Conservation (phyloP, 1,284 basidiomycete species). For the Puccinia hordei region DNA sequence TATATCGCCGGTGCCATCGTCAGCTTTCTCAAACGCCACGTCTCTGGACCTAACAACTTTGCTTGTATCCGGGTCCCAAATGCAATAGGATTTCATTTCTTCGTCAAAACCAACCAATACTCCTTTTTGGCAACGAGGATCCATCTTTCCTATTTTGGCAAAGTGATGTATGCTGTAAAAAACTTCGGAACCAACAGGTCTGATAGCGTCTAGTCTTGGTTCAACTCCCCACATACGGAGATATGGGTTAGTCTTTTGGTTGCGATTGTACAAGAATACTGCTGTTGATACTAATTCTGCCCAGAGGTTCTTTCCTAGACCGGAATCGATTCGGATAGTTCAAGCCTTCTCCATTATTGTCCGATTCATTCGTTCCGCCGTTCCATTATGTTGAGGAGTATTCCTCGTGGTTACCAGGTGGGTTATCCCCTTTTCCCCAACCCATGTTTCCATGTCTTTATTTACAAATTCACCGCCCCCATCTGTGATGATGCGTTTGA, state of each 20-base stretch:
- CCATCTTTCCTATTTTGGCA: constrained; percentile 19
- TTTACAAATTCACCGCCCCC: too few relatives aligned
- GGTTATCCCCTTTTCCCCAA: constrained; percentile 19
- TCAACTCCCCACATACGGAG: constrained; percentile 4
- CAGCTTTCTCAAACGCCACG: constrained; percentile 9
- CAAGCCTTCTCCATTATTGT: too few relatives aligned
- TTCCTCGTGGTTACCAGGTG: constrained; percentile 26
- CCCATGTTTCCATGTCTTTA: constrained; percentile 13
- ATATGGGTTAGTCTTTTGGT: constrained; percentile 7
- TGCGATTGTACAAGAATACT: constrained; percentile 6
- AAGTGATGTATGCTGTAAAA: constrained; percentile 25
- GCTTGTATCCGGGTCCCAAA: too few relatives aligned
- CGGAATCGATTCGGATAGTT: too few relatives aligned
- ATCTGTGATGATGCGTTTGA: too few relatives aligned
- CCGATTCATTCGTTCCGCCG: constrained; percentile 28
- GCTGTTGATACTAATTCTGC: too few relatives aligned
- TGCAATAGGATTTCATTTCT: constrained; percentile 21
- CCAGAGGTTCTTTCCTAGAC: too few relatives aligned
- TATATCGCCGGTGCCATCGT: constrained; percentile 5
- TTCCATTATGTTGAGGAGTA: constrained; percentile 44
- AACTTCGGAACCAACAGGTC: not conserved
- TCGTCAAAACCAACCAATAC: constrained; percentile 27
- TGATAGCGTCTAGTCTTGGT: constrained; percentile 12
- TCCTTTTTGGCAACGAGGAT: constrained; percentile 15
- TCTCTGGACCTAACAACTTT: constrained; percentile 36